Percentiles rank a stretch among this genome's conserved stretches.
phyloP scores from a whole-genome alignment of 2,329 filamentous ascomycete genomes.

The Cyphellophora attinorum region DNA sequence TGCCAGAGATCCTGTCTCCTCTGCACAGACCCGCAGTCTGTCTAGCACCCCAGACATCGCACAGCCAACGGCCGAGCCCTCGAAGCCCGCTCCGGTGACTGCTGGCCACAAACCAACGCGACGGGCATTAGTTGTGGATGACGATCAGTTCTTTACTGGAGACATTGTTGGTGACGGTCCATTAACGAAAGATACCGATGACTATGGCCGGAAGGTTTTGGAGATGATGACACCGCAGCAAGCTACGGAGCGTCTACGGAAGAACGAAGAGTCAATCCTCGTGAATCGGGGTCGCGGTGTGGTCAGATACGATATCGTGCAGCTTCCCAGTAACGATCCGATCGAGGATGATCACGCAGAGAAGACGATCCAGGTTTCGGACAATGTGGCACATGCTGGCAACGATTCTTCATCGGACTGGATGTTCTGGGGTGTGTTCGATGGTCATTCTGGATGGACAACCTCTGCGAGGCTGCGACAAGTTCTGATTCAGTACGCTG shows the following conservation, averaged over 20 bases:
- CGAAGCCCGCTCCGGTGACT: conserved; percentile 24
- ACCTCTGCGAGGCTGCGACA: conserved; percentile 94
- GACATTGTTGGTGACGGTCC: conserved; percentile 77
- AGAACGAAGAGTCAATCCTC: conserved; percentile 83
- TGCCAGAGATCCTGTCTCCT: conserved; percentile 4
- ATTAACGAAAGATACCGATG: conserved; percentile 78
- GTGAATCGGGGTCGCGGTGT: conserved; percentile 86
- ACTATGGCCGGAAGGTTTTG: conserved; percentile 73
- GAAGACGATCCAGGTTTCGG: conserved; percentile 87
- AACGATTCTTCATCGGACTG: conserved; percentile 58
- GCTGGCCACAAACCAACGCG: conserved; percentile 45
- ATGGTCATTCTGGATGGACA: conserved; percentile 95
- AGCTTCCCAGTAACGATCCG: conserved; percentile 90
- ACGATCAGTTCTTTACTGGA: conserved; percentile 81
- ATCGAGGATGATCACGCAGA: conserved; percentile 98
- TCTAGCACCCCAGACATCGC: conserved; percentile 11
- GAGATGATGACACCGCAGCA: conserved; percentile 97
- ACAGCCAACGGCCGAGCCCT: conserved; percentile 12
- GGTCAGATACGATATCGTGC: conserved; percentile 86
- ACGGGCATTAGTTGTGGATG: conserved; percentile 73
- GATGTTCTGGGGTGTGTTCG: conserved; percentile 99
- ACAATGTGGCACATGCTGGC: conserved; percentile 45
- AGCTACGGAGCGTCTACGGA: conserved; percentile 77
- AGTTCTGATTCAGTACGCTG: conserved; percentile 83
- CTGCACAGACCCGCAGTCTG: conserved; percentile 10